Percentiles rank a stretch among this genome's conserved stretches.
These are phyloP conservation scores for Mycena filopes DNA, from an alignment of 768 basidiomycete species.

Conservation along the genomic window DNA sequence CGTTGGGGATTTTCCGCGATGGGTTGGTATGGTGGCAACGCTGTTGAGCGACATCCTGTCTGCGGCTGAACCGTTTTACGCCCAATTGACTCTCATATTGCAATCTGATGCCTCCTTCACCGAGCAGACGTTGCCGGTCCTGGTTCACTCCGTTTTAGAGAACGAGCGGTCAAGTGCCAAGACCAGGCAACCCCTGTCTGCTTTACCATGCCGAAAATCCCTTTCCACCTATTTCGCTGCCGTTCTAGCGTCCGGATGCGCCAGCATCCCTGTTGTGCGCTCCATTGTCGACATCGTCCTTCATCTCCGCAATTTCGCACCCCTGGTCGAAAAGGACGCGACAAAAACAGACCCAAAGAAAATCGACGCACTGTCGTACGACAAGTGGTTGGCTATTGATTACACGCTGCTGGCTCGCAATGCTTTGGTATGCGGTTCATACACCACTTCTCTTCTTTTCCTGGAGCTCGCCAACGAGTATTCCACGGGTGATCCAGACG, in stretches of 20 bases:
- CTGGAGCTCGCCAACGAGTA: constrained; percentile 81
- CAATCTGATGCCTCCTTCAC: constrained; percentile 66
- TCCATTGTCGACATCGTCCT: constrained; percentile 81
- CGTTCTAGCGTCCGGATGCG: constrained; percentile 55
- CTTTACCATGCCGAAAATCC: constrained; percentile 39
- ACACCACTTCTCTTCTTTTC: constrained; percentile 91
- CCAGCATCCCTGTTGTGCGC: constrained; percentile 57
- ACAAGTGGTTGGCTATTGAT: constrained; percentile 87
- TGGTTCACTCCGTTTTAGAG: constrained; percentile 76
- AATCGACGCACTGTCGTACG: constrained; percentile 59
- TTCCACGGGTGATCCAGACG: constrained; percentile 37
- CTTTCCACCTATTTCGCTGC: constrained; percentile 68
- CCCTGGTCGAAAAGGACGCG: constrained; percentile 42
- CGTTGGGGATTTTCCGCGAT: constrained; percentile 63
- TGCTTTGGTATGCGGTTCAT: constrained; percentile 83
- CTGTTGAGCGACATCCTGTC: constrained; percentile 71
- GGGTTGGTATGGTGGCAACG: constrained; percentile 70
- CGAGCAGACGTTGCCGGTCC: constrained; percentile 73
- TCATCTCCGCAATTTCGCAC: constrained; percentile 78
- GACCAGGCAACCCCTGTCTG: constrained; percentile 30
- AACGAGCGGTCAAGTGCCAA: constrained; percentile 35
- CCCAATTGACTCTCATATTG: constrained; percentile 71
- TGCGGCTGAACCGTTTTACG: constrained; percentile 68
- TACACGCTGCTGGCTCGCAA: constrained; percentile 75
- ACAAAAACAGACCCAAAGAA: constrained; percentile 42